Percentiles rank a stretch among this genome's conserved stretches.
phyloP scores from a whole-genome alignment of 352 stramenopile species.

The Aphanomyces invadans region DNA sequence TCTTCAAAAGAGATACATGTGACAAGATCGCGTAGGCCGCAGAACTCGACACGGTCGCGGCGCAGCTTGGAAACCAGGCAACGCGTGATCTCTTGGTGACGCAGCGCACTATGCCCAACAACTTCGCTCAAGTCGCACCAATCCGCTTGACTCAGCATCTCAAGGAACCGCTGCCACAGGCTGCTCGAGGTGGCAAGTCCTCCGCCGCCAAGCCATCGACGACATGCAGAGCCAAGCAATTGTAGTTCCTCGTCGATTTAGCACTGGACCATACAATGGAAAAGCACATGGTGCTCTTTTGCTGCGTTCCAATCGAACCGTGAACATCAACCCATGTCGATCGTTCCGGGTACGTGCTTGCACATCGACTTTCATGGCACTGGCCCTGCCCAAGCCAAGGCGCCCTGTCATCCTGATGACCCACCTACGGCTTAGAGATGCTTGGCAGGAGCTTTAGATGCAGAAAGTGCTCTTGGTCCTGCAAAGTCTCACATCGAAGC shows the following conservation, averaged over 20 bases:
- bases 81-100: neutral
- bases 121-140: neutral
- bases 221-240: neutral
- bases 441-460: too few relatives aligned
- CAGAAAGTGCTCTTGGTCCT: too few relatives aligned
- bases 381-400: too few relatives aligned
- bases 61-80: neutral
- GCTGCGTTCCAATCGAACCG: too few relatives aligned
- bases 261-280: too few relatives aligned
- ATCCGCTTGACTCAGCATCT: neutral
- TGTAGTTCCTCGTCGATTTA: neutral
- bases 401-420: too few relatives aligned
- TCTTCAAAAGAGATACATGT: neutral
- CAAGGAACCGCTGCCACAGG: neutral
- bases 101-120: neutral
- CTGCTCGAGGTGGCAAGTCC: neutral
- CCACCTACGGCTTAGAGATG: too few relatives aligned
- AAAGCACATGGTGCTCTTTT: too few relatives aligned
- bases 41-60: conserved; percentile 1
- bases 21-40: neutral
- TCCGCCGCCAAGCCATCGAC: neutral
- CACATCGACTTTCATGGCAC: too few relatives aligned
- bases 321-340: too few relatives aligned
- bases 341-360: too few relatives aligned
- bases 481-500: too few relatives aligned